Conservation (phyloP, 208 protist species). For the Novymonas esmeraldas region DNA sequence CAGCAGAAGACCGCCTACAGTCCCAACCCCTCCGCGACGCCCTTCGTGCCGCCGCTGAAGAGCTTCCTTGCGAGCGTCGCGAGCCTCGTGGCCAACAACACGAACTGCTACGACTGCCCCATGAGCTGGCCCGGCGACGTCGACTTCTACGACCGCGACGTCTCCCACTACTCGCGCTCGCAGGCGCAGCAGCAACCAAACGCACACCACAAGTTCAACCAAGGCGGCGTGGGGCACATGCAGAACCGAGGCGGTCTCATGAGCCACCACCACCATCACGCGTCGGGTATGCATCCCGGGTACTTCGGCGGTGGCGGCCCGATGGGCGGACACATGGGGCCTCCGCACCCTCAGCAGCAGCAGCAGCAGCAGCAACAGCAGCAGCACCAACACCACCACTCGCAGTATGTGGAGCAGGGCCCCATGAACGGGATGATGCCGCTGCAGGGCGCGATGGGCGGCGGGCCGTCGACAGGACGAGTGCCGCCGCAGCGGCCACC, state of each 20-base stretch:
- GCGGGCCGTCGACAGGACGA: slow-evolving; percentile 28
- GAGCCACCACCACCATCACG: slow-evolving; percentile 38
- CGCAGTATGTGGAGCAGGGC: slow-evolving; percentile 34
- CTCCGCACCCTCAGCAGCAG: slow-evolving; percentile 29
- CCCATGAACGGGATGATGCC: slow-evolving; percentile 35
- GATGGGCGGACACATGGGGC: slow-evolving; percentile 20
- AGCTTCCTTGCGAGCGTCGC: slow-evolving; percentile 61
- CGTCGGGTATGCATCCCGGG: slow-evolving; percentile 19
- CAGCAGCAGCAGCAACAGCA: slow-evolving; percentile 53
- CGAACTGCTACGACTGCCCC: slow-evolving; percentile 47
- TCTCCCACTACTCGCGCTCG: slow-evolving; percentile 60
- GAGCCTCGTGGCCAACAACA: slow-evolving; percentile 45
- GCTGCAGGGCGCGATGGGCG: slow-evolving; percentile 16
- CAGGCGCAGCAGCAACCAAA: slow-evolving; percentile 26
- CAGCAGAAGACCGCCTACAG: slow-evolving; percentile 46
- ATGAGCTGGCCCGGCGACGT: slow-evolving; percentile 64
- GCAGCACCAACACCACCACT: slow-evolving; percentile 47
- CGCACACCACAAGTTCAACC: slow-evolving; percentile 32
- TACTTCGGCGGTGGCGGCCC: slow-evolving; percentile 19
- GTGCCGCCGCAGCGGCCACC: slow-evolving; percentile 31
- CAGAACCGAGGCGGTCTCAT: slow-evolving; percentile 17
- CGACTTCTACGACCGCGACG: slow-evolving; percentile 69
- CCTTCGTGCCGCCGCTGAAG: slow-evolving; percentile 50
- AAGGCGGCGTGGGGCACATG: slow-evolving; percentile 23
- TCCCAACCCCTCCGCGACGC: slow-evolving; percentile 48